phyloP scores from a whole-genome alignment of 306 rosid genomes.

The Sicyos edulis region DNA sequence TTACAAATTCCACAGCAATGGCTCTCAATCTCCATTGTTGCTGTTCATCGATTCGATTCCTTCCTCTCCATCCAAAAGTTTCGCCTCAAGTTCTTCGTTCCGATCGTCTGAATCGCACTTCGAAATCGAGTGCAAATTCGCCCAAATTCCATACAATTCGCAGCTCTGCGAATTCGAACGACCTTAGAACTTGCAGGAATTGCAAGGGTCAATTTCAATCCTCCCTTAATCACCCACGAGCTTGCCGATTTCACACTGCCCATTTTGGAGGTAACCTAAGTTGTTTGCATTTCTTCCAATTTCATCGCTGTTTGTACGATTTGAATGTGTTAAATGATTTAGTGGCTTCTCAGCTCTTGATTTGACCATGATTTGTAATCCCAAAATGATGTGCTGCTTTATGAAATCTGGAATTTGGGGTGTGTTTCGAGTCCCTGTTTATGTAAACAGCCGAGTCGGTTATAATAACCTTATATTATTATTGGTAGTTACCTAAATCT shows the following conservation, averaged over 20 bases:
- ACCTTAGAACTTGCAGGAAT: conserved; percentile 72
- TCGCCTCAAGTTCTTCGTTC: conserved; percentile 21
- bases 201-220: conserved; percentile 81
- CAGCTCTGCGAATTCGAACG: conserved; percentile 39
- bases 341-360: too few species aligned
- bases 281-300: background rate
- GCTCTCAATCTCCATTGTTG: conserved; percentile 31
- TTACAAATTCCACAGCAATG: conserved; percentile 17
- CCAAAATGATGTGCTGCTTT: background rate
- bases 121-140: conserved; percentile 20
- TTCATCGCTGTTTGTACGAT: background rate
- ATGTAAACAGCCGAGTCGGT: too few species aligned
- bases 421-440: too few species aligned
- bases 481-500: too few species aligned
- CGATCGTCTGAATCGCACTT: conserved; percentile 5
- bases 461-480: too few species aligned
- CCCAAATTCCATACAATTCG: conserved; percentile 30
- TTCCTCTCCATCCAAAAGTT: conserved; percentile 19
- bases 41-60: conserved; percentile 20
- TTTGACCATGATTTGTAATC: background rate
- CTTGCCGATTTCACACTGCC: conserved; percentile 85
- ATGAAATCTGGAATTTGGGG: background rate
- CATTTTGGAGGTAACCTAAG: conserved; percentile 68
- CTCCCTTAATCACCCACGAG: conserved; percentile 56
- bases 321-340: background rate